Evolutionary conservation across 2,329 filamentous ascomycete genomes (phyloP).

Genomic region (Fusarium begoniae): DNA sequence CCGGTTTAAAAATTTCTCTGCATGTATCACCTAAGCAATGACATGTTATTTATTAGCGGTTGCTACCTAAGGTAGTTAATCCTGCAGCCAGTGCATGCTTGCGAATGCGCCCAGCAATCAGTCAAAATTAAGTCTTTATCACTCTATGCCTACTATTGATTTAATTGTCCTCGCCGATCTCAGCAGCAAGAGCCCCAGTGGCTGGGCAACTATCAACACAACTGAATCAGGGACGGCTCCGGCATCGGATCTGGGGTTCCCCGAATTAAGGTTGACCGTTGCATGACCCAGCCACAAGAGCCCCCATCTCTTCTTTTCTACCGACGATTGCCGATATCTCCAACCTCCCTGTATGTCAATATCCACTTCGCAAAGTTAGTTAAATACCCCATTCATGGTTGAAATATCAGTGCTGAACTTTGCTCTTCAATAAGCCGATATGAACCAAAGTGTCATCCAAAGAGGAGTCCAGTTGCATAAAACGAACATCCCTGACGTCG

Average conservation of each 20-base stretch:
- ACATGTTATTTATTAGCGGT: neutral
- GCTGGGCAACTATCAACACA: neutral
- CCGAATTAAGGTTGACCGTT: neutral
- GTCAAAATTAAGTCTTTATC: accelerated
- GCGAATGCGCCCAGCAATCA: neutral
- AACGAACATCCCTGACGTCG: neutral
- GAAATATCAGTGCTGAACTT: neutral
- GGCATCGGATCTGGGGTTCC: neutral
- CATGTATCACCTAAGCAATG: neutral
- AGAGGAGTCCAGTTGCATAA: neutral
- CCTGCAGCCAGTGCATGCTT: neutral
- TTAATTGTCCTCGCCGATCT: neutral
- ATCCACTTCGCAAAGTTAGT: neutral
- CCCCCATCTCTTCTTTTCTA: neutral
- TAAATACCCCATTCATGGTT: neutral
- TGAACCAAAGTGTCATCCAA: neutral
- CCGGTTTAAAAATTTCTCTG: accelerated
- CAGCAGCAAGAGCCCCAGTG: neutral
- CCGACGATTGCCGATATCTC: neutral
- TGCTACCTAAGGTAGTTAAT: neutral
- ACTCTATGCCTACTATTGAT: accelerated
- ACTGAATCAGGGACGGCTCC: no score
- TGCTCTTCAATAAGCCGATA: neutral
- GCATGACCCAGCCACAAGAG: neutral
- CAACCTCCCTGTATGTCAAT: neutral